phyloP scores from a whole-genome alignment of 768 basidiomycete species.

The Boletales sp. region DNA sequence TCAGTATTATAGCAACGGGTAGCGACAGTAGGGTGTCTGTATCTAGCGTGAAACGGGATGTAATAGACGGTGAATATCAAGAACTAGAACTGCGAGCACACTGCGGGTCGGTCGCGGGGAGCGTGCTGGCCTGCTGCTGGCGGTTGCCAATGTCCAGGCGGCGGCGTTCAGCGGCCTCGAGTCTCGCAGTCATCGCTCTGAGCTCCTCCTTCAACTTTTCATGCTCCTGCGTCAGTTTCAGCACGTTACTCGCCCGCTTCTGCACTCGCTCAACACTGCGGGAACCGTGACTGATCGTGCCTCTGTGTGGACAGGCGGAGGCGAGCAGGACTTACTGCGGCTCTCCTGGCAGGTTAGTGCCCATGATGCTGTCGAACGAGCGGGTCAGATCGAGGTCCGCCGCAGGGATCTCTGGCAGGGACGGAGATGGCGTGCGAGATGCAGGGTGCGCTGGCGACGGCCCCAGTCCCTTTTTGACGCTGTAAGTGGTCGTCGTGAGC shows the following conservation, averaged over 20 bases:
- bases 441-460: constrained; percentile 12
- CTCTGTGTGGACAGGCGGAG: constrained; percentile 17
- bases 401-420: constrained; percentile 52
- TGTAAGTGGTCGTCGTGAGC: constrained; percentile 22
- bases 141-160: constrained; percentile 44
- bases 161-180: constrained; percentile 71
- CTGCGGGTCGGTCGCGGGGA: background rate
- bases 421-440: constrained; percentile 31
- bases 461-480: constrained; percentile 19
- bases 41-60: no score
- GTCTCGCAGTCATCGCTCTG: constrained; percentile 66
- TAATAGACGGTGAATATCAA: constrained; percentile 24
- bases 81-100: constrained; percentile 10
- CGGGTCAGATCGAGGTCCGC: constrained; percentile 43
- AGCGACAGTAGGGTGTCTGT: constrained; percentile 11
- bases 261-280: constrained; percentile 39
- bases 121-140: constrained; percentile 20
- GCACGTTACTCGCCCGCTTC: constrained; percentile 74
- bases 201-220: constrained; percentile 75
- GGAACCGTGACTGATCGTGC: constrained; percentile 31
- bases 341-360: constrained; percentile 15
- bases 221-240: constrained; percentile 76
- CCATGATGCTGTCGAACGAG: constrained; percentile 42
- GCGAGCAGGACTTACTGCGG: constrained; percentile 46
- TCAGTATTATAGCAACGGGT: constrained; percentile 2